Percentiles rank a stretch among this genome's conserved stretches.
These are phyloP conservation scores for Chlorella sp. DNA, from an alignment of 139 green algal genomes.

Conservation along the genomic window DNA sequence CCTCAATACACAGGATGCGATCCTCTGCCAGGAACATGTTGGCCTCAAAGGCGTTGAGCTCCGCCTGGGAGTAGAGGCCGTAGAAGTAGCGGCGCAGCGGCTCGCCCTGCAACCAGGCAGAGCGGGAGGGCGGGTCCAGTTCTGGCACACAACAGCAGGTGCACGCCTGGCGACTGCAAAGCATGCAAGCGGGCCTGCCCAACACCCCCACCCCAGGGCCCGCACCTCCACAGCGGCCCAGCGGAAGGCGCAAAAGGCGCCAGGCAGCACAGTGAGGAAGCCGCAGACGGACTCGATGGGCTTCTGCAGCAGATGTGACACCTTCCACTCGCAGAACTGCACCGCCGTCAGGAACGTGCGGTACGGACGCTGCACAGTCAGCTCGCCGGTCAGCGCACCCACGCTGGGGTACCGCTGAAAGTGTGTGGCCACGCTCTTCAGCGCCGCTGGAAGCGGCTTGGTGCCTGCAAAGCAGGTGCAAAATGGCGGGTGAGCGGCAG, in stretches of 20 bases:
- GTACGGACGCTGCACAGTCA: conserved; percentile 48
- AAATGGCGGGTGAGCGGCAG: neutral
- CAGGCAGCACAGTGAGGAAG: conserved; percentile 52
- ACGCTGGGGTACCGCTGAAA: conserved; percentile 47
- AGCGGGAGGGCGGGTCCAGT: no score
- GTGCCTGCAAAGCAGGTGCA: conserved; percentile 22
- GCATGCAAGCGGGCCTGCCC: neutral
- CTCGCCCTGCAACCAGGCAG: conserved; percentile 35
- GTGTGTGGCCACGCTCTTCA: conserved; percentile 38
- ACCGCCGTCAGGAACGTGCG: conserved; percentile 48
- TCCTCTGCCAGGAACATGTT: conserved; percentile 59
- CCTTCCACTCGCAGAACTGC: conserved; percentile 58
- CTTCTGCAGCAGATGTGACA: conserved; percentile 52
- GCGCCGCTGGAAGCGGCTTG: conserved; percentile 35
- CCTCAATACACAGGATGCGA: conserved; percentile 49
- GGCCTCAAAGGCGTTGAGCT: conserved; percentile 54
- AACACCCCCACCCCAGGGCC: neutral
- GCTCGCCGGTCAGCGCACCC: conserved; percentile 48
- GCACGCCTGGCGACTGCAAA: neutral
- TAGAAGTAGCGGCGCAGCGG: conserved; percentile 54
- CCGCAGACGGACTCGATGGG: conserved; percentile 51
- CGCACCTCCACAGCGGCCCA: conserved; percentile 47
- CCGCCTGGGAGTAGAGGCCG: conserved; percentile 52
- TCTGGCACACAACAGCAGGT: no score
- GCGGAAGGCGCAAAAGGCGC: conserved; percentile 50